Percentiles rank a stretch among this genome's conserved stretches.
phyloP scores from a whole-genome alignment of 768 basidiomycete genomes.

The Mycena maculata region DNA sequence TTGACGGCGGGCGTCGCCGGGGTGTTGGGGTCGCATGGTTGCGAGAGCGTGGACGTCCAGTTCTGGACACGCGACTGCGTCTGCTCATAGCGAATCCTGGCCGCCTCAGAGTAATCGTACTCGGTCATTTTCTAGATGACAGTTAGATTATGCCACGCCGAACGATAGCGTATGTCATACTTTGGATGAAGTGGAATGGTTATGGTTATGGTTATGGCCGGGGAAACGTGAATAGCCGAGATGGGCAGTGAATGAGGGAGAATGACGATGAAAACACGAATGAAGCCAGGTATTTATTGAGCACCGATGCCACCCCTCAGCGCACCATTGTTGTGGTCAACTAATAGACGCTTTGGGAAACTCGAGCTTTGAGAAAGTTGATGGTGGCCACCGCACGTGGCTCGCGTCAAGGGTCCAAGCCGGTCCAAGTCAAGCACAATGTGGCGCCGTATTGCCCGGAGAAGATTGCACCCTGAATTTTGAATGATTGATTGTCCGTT shows the following conservation, averaged over 20 bases:
- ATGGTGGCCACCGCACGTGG: constrained; percentile 1
- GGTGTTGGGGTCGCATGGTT: constrained; percentile 44
- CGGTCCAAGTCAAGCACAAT: too few relatives aligned
- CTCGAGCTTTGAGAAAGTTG: neutral
- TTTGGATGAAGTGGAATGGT: neutral
- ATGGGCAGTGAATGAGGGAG: neutral
- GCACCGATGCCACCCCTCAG: neutral
- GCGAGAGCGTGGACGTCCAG: constrained; percentile 55
- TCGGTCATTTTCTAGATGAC: constrained; percentile 58
- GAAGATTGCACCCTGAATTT: neutral
- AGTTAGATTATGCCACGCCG: neutral
- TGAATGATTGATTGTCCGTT: neutral
- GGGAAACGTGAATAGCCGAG: neutral
- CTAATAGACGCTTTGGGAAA: constrained; percentile 14
- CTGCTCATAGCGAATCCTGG: constrained; percentile 56
- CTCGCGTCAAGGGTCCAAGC: neutral
- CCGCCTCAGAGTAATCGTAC: constrained; percentile 71
- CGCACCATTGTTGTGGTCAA: neutral
- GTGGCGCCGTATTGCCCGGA: neutral
- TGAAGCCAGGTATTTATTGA: neutral
- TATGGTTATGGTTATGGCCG: neutral
- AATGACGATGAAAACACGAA: neutral
- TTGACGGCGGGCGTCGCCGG: constrained; percentile 45
- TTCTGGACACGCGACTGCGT: constrained; percentile 61
- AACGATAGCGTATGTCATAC: neutral